Evolutionary conservation across 768 basidiomycete species (phyloP), one percentile per base, ranked within the genome.

Genomic region (Rhizopogon vinicolor): DNA sequence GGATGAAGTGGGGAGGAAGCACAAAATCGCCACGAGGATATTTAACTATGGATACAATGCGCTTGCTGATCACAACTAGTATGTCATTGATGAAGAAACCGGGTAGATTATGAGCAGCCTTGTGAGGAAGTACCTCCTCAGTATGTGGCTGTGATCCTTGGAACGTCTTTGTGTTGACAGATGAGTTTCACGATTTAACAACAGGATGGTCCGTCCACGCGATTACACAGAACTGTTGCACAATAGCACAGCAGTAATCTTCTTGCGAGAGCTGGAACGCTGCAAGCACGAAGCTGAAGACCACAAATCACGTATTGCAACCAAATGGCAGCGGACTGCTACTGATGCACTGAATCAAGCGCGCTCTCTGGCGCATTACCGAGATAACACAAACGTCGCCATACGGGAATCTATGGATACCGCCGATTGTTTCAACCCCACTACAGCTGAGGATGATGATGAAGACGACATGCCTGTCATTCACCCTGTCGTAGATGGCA

Each of bases 1-100:
- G 56, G 73, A 76, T 43, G 72, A 72, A 44, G 76, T 1, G 8
- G 31, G 73, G 2, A 75, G 78, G 61, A 84, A 73, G 57, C 95
- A 93, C 70, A 85, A 78, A 46, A 78, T 97, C 31, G 86, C 95
- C 35, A 93, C 91, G n/a, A 76, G 81, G 92, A 54, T 96, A 95
- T 62, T 79, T 95, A 87, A 84, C 86, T 2, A 95, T 62, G 93
- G 93, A 0, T 97, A 84, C 69, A 69, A 72, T 0, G 77, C 85
- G 2, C 74, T 96, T 33, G 83, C 82, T 59, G 84, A 81, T 18
- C 76, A 82, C 19, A 76, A 76, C 55, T 84, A 22, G 22, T 22
- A 84, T 61, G 78, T 95, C 41, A 78, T 95, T 25, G 91, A 94
- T 62, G 86, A 92, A 55, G 93, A 97, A 68, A 79, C 80, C 52